Percentiles rank a stretch among this genome's conserved stretches.
Conservation (phyloP, 2,329 filamentous ascomycete genomes). For the Alternaria hordeiaustralica region DNA sequence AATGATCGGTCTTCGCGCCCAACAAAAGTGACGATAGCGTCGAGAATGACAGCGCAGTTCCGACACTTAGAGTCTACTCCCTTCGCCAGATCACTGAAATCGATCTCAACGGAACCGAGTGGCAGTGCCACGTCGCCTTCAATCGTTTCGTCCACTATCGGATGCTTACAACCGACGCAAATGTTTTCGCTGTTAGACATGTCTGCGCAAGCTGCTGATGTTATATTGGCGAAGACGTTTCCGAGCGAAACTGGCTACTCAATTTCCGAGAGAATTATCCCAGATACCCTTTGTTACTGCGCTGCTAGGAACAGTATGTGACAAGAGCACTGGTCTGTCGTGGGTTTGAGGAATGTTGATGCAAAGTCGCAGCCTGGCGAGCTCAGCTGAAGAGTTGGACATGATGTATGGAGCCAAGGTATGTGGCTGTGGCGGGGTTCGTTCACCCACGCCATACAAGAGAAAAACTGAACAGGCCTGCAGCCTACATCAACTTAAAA, state of each 20-base stretch:
- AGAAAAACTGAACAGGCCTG: no score
- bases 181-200: not conserved
- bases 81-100: not conserved
- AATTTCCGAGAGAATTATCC: not conserved
- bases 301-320: not conserved
- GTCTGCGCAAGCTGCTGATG: not conserved
- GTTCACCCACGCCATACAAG: no score
- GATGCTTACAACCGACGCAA: not conserved
- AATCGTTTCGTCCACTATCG: not conserved
- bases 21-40: fast-evolving
- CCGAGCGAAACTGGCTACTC: no score
- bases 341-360: not conserved
- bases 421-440: not conserved
- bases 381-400: not conserved
- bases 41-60: not conserved
- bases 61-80: not conserved
- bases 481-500: no score
- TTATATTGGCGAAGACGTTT: not conserved
- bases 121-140: not conserved
- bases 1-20: no score
- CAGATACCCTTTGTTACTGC: not conserved
- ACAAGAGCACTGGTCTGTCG: not conserved
- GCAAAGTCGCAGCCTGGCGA: not conserved
- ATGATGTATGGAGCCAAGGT: not conserved
- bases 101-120: no score